Base-by-base conservation (phyloP, 129 eudicot genomes). In the Apium graveolens region DNA sequence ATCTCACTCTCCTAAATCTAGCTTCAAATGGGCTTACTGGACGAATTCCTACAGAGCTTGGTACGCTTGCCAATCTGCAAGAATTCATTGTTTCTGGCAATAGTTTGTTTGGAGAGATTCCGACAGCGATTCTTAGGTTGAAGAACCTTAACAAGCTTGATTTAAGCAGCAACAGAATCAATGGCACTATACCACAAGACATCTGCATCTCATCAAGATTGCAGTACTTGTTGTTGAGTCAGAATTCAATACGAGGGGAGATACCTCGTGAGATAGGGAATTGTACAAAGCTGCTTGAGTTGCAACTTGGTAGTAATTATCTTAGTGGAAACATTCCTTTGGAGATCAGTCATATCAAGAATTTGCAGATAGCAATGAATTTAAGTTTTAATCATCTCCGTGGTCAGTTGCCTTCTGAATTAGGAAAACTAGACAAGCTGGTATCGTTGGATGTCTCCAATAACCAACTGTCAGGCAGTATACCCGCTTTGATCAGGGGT, bases 61-160 rank as follows among this genome's bases (percentile, higher is more conserved):
- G 97, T 41, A 82, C 84, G 49, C 90, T 95, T 43, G 70, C 53
- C 78, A 91, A 88, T 81, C 89, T 95, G 45, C 96, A 95, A 76
- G 98, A 95, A 83, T 34, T 95, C 72, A 90, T 95, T 82, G 90
- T 95, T 80, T 92, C 97, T 2, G 92, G 86, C 31, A 95, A 95
- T 53, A 82, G 82, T 78, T 90, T 95, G 37, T 88, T 63, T 78
- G 98, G 98, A 53, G 92, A 95, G 77, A 88, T 95, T 53, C 97
- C 96, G 1, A 71, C 78, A 17, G 86, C 96, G 14, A 66, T 95
- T 85, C 89, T 95, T 31, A 81, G 79, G 37, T 86, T 85, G 81
- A 95, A 80, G 89, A 91, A 82, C 88, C 90, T 95, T 70, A 95
- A 90, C 86, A 95, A 95, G 89, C 88, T 95, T 68, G 98, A 95